Evolutionary conservation across 768 basidiomycete species (phyloP), one percentile per base, ranked within the genome.

Genomic region (Sarcomyxa edulis): DNA sequence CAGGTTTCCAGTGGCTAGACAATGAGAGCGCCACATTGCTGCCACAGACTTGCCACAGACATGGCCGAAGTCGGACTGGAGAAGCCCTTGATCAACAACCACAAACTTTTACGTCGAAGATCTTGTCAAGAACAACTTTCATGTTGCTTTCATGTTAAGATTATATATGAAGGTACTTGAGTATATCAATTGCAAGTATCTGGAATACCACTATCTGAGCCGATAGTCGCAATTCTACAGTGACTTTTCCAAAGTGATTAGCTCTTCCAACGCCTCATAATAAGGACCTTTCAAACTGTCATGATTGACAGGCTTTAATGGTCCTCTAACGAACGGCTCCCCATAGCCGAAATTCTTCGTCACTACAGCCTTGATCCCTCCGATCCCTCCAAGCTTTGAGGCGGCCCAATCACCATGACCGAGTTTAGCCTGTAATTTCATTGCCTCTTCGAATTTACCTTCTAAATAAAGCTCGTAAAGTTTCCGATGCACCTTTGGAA

Each of bases 361-460:
- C n/a, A 83, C 64, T 27, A 84, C 59, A 2, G 74, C 69, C 58
- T 86, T 85, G 50, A 84, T 65, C 4, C 78, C 83, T 3, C 74
- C 72, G 30, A 86, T 78, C 2, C 81, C 81, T 10, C 84, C 81
- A 11, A 81, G 57, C 51, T 75, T 78, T 20, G 69, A 66, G 16
- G 68, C 57, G 11, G 79, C 78, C 72, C 77, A 81, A 51, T 87
- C 84, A 3, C 72, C 77, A 47, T 83, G 81, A 0, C 74, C 75
- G 19, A 86, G 60, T 42, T 76, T 59, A 2, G 66, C 74, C 50
- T 84, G 84, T 0, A 83, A 48, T 36, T 66, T 61, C 66, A 75
- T 73, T 1, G 84, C 83, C 39, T 82, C 78, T 22, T 69, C 56
- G 11, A 72, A 39, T 33, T 74, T 73, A 7, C 78, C 79, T 20